These are phyloP conservation scores for Arthroderma sp. DNA, from an alignment of 2,329 filamentous ascomycete genomes.

Conservation along the genomic window DNA sequence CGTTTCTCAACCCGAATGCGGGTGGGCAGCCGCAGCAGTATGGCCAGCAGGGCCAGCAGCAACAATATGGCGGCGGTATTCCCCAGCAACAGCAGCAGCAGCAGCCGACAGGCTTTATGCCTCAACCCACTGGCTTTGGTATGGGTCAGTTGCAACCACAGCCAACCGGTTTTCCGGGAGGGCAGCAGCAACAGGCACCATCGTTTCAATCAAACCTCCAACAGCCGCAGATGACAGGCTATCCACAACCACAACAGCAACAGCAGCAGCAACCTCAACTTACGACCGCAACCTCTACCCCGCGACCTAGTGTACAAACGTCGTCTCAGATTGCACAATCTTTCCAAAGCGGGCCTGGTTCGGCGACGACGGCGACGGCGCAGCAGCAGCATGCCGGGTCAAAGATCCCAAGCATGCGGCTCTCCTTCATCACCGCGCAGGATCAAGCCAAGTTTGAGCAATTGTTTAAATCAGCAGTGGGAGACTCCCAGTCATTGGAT, in stretches of 20 bases:
- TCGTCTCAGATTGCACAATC: conserved; percentile 53
- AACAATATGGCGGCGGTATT: conserved; percentile 32
- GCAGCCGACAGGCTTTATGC: conserved; percentile 43
- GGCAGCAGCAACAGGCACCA: conserved; percentile 12
- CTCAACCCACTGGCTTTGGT: conserved; percentile 56
- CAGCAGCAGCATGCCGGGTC: conserved; percentile 50
- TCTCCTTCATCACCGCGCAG: conserved; percentile 89
- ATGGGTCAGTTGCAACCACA: conserved; percentile 33
- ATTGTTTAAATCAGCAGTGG: conserved; percentile 88
- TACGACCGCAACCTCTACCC: neutral
- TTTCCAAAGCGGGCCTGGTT: conserved; percentile 38
- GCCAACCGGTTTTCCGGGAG: conserved; percentile 37
- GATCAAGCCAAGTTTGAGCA: conserved; percentile 97
- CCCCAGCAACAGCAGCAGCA: conserved; percentile 43
- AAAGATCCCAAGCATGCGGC: conserved; percentile 83
- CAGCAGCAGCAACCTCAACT: neutral
- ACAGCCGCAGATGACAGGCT: conserved; percentile 38
- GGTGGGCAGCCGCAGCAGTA: conserved; percentile 48
- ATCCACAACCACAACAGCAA: conserved; percentile 38
- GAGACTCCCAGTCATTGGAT: conserved; percentile 70
- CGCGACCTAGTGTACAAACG: conserved; percentile 34
- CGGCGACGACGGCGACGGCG: conserved; percentile 46
- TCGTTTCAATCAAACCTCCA: conserved; percentile 1
- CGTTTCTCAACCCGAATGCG: conserved; percentile 65
- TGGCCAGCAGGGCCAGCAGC: conserved; percentile 44